These are phyloP conservation scores for Nannochloris sp. DNA, from an alignment of 139 green algal species.

Conservation along the genomic window DNA sequence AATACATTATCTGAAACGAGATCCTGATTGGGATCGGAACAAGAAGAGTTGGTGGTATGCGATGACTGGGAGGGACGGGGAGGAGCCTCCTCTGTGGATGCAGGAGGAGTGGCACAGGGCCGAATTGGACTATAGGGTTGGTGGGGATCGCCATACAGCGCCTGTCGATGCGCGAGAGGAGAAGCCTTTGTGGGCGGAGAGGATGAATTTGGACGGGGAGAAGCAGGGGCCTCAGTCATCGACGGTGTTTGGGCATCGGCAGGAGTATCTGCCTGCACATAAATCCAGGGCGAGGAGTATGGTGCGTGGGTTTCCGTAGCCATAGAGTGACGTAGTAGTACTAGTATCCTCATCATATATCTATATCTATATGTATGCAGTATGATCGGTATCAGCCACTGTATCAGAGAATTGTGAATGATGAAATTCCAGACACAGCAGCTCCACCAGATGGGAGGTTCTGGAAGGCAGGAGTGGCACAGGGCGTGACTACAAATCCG, in stretches of 20 bases:
- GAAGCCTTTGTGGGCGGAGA: conserved; percentile 28
- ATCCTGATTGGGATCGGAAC: conserved; percentile 21
- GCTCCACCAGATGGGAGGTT: conserved; percentile 29
- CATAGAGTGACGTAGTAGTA: background rate
- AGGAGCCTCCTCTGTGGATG: conserved; percentile 29
- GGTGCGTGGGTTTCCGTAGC: background rate
- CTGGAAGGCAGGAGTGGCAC: conserved; percentile 30
- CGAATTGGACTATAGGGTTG: conserved; percentile 22
- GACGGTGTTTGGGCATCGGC: conserved; percentile 28
- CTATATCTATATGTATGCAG: background rate
- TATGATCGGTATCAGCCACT: conserved; percentile 31
- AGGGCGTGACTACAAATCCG: conserved; percentile 23
- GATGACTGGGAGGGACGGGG: conserved; percentile 9
- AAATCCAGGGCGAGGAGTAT: conserved; percentile 29
- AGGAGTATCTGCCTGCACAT: conserved; percentile 27
- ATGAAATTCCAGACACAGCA: conserved; percentile 27
- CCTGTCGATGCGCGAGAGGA: conserved; percentile 9
- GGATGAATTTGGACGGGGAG: conserved; percentile 19
- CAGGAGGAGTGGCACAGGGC: conserved; percentile 20
- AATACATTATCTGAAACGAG: conserved; percentile 14
- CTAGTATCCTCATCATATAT: background rate
- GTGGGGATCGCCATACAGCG: conserved; percentile 5
- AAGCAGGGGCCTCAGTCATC: conserved; percentile 15
- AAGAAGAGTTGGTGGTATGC: conserved; percentile 24
- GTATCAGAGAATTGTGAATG: conserved; percentile 23